These are phyloP conservation scores for Botrytis elliptica DNA, from an alignment of 2,329 filamentous ascomycete genomes.

Conservation along the genomic window DNA sequence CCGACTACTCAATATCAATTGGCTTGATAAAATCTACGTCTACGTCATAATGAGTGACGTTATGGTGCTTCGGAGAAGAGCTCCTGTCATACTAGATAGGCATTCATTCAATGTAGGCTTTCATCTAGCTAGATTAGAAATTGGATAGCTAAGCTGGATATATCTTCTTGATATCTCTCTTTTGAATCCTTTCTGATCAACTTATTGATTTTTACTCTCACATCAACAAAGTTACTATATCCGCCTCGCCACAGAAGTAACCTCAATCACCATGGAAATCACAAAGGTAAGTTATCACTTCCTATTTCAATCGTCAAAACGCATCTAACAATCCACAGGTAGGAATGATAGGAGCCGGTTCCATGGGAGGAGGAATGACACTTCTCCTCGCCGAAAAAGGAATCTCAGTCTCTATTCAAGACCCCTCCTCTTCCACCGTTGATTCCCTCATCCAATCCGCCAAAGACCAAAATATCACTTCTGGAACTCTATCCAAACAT, in stretches of 20 bases:
- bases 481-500: conserved; percentile 37
- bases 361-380: conserved; percentile 57
- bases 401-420: conserved; percentile 53
- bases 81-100: neutral
- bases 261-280: neutral
- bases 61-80: neutral
- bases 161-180: neutral
- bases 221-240: neutral
- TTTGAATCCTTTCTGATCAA: neutral
- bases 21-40: neutral
- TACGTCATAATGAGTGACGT: conserved; percentile 1
- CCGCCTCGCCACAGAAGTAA: neutral
- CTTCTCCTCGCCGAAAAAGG: conserved; percentile 58
- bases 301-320: neutral
- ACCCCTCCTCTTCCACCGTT: conserved; percentile 49
- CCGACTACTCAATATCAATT: neutral
- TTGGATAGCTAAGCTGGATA: neutral
- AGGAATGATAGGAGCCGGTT: conserved; percentile 57
- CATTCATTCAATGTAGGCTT: neutral
- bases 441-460: conserved; percentile 43
- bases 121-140: neutral
- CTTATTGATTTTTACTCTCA: neutral
- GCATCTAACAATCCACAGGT: conserved; percentile 37
- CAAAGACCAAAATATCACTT: conserved; percentile 27
- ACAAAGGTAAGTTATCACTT: neutral